phyloP scores from a whole-genome alignment of 805 yeast genomes.

The Torulaspora maleeae region DNA sequence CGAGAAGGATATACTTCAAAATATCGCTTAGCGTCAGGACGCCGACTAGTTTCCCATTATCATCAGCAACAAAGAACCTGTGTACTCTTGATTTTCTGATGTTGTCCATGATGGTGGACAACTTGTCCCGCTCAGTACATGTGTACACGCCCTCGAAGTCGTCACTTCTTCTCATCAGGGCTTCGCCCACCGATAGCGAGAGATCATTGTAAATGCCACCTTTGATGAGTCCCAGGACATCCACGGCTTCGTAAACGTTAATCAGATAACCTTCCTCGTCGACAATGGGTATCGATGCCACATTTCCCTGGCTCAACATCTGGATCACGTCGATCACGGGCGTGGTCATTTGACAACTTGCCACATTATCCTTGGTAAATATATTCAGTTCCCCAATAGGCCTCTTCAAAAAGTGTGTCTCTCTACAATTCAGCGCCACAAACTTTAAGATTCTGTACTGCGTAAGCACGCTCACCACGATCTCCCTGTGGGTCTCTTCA shows the following conservation, averaged over 20 bases:
- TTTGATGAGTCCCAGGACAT: constrained; percentile 84
- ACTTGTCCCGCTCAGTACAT: constrained; percentile 79
- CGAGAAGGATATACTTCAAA: constrained; percentile 71
- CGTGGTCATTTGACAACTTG: constrained; percentile 81
- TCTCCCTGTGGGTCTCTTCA: constrained; percentile 86
- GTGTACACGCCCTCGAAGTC: constrained; percentile 98
- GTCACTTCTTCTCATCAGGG: constrained; percentile 79
- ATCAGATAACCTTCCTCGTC: constrained; percentile 63
- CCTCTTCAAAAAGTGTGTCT: constrained; percentile 73
- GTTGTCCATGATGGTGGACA: constrained; percentile 87
- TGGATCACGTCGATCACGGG: constrained; percentile 94
- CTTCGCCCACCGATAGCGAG: constrained; percentile 91
- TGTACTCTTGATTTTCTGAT: constrained; percentile 87
- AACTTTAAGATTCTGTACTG: constrained; percentile 94
- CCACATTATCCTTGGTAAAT: constrained; percentile 53
- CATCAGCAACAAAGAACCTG: constrained; percentile 87
- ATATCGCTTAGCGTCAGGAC: constrained; percentile 91
- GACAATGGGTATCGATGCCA: constrained; percentile 88
- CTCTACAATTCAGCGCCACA: constrained; percentile 93
- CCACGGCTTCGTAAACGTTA: constrained; percentile 94
- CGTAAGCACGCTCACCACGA: constrained; percentile 90
- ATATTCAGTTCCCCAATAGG: constrained; percentile 68
- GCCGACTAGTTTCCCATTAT: constrained; percentile 68
- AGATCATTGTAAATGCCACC: constrained; percentile 92
- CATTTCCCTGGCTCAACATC: constrained; percentile 68